These are phyloP conservation scores for Agrocybe pediades DNA, from an alignment of 768 basidiomycete genomes.

Conservation along the genomic window DNA sequence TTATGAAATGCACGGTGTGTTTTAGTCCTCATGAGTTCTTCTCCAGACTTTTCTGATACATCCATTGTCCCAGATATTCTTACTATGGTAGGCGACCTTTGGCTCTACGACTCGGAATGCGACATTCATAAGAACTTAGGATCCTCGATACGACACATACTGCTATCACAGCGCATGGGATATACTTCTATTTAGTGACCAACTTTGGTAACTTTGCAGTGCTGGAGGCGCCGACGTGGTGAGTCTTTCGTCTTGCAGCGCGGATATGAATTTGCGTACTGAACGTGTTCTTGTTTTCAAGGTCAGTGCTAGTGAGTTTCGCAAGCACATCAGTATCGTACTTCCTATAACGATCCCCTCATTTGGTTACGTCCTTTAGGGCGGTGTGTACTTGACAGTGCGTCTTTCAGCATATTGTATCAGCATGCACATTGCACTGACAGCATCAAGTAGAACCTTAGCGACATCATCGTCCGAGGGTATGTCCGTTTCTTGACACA, in stretches of 20 bases:
- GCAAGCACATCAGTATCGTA: neutral
- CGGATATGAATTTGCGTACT: neutral
- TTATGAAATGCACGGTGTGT: constrained; percentile 15
- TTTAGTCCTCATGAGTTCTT: neutral
- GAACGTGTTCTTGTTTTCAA: neutral
- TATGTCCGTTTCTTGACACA: neutral
- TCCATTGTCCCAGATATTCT: constrained; percentile 11
- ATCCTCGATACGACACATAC: constrained; percentile 18
- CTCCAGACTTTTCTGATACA: neutral
- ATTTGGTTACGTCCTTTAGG: constrained; percentile 4
- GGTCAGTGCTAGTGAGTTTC: constrained; percentile 21
- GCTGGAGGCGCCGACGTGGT: constrained; percentile 19
- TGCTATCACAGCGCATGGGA: constrained; percentile 19
- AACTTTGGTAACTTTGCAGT: constrained; percentile 18
- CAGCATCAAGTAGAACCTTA: constrained; percentile 13
- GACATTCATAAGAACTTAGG: constrained; percentile 6
- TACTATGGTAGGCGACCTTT: constrained; percentile 12
- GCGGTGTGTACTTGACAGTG: constrained; percentile 24
- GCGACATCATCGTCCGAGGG: constrained; percentile 23
- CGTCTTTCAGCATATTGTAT: neutral
- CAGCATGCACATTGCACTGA: neutral
- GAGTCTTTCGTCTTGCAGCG: neutral
- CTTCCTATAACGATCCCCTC: neutral
- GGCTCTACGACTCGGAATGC: too few relatives aligned
- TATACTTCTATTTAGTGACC: constrained; percentile 21